Conservation (phyloP, 2,329 filamentous ascomycete genomes). For the Fusarium cyanostomum region DNA sequence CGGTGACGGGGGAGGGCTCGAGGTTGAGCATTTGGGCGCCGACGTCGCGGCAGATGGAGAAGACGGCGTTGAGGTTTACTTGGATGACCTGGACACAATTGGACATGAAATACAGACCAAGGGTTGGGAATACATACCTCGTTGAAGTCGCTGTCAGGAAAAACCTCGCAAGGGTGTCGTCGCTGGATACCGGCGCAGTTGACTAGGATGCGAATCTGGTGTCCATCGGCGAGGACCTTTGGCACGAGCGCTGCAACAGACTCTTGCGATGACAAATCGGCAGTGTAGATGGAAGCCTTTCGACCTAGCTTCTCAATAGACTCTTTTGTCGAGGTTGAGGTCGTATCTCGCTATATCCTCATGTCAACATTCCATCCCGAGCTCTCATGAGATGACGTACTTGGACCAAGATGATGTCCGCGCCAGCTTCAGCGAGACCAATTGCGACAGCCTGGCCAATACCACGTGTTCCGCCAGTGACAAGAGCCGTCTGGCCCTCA, state of each 20-base stretch:
- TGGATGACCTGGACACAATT: slow-evolving; percentile 70
- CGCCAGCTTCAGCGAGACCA: slow-evolving; percentile 67
- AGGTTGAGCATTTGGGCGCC: slow-evolving; percentile 80
- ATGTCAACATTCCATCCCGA: slow-evolving; percentile 5
- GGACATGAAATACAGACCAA: not conserved
- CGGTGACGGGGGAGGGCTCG: slow-evolving; percentile 55
- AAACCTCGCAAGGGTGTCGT: slow-evolving; percentile 77
- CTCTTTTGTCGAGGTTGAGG: slow-evolving; percentile 63
- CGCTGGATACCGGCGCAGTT: slow-evolving; percentile 90
- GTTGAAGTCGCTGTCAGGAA: slow-evolving; percentile 81
- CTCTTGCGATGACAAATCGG: slow-evolving; percentile 70
- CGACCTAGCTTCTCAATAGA: slow-evolving; percentile 72
- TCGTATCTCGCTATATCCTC: slow-evolving; percentile 52
- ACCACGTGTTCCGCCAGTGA: slow-evolving; percentile 67
- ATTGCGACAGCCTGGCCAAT: slow-evolving; percentile 67
- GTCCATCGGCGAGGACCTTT: slow-evolving; percentile 67
- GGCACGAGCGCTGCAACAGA: slow-evolving; percentile 71
- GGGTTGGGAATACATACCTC: slow-evolving; percentile 54
- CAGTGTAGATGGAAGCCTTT: slow-evolving; percentile 72
- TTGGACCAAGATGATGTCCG: slow-evolving; percentile 65
- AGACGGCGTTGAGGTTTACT: slow-evolving; percentile 86
- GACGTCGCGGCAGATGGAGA: slow-evolving; percentile 79
- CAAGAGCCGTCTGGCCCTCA: slow-evolving; percentile 63
- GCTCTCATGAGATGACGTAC: slow-evolving; percentile 45
- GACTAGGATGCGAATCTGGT: slow-evolving; percentile 78